These are phyloP conservation scores for Neofusicoccum cordaticola DNA, from an alignment of 2,329 filamentous ascomycete genomes.

Conservation along the genomic window DNA sequence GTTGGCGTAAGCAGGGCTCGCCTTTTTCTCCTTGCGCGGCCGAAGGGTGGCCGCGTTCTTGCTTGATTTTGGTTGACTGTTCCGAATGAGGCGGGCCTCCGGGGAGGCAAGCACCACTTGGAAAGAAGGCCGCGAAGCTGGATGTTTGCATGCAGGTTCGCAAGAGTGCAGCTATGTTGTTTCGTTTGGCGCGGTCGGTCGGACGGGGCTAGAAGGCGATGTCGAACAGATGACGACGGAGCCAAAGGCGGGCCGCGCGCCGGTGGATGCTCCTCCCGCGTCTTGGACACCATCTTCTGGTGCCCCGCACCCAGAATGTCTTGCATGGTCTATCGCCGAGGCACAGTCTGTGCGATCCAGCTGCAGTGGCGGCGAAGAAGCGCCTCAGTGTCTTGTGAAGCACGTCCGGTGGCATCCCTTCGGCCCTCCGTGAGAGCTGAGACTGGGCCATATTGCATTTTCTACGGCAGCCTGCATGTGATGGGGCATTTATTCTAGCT, in stretches of 20 bases:
- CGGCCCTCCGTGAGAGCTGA: not conserved
- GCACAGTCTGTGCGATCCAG: not conserved
- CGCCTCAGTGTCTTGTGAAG: not conserved
- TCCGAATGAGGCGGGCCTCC: too few relatives aligned
- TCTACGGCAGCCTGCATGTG: too few relatives aligned
- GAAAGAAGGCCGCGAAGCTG: too few relatives aligned
- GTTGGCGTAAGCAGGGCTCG: not conserved
- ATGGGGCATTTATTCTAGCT: too few relatives aligned
- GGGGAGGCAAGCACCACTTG: too few relatives aligned
- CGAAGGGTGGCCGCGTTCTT: not conserved
- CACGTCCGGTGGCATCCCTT: not conserved
- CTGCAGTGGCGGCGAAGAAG: not conserved
- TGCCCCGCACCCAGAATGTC: not conserved
- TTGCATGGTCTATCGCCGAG: not conserved
- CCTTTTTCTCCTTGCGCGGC: not conserved
- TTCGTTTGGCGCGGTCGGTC: too few relatives aligned
- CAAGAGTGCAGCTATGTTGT: too few relatives aligned
- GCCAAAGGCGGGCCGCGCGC: not conserved
- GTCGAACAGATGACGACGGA: not conserved
- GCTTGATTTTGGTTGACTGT: not conserved
- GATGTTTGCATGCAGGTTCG: too few relatives aligned
- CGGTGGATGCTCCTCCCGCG: not conserved
- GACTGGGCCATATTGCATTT: too few relatives aligned
- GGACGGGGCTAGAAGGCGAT: not conserved
- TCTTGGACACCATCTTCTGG: not conserved